These are phyloP conservation scores for Hypoxylon sp. DNA, from an alignment of 2,329 filamentous ascomycete genomes.

Conservation along the genomic window DNA sequence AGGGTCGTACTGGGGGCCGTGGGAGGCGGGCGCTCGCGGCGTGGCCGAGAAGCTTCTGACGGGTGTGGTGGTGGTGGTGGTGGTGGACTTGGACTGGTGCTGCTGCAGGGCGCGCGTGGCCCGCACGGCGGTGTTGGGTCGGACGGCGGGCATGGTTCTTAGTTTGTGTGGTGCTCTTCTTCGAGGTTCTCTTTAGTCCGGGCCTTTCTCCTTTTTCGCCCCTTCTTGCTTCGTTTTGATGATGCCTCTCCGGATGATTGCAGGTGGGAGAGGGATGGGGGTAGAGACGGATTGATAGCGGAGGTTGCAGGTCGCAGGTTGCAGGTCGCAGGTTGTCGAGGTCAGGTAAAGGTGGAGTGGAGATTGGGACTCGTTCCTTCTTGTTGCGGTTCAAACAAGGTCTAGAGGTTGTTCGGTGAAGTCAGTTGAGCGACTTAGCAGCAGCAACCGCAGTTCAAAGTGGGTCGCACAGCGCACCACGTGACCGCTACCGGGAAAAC, in stretches of 20 bases:
- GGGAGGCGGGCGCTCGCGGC: conserved; percentile 63
- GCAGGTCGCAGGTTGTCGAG: conserved; percentile 25
- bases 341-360: conserved; percentile 35
- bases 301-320: conserved; percentile 25
- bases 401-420: conserved; percentile 24
- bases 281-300: conserved; percentile 16
- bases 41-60: conserved; percentile 62
- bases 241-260: neutral
- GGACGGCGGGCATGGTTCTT: conserved; percentile 52
- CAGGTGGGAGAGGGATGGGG: neutral
- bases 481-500: conserved; percentile 39
- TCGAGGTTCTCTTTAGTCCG: conserved; percentile 17
- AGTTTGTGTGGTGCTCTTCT: conserved; percentile 4
- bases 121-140: conserved; percentile 51
- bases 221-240: conserved; percentile 1
- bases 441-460: conserved; percentile 11
- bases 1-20: conserved; percentile 88
- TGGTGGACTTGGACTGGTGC: conserved; percentile 32
- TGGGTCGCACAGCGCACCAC: conserved; percentile 11
- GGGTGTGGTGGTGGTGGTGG: conserved; percentile 42
- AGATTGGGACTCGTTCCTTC: conserved; percentile 28
- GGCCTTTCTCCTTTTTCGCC: conserved; percentile 5
- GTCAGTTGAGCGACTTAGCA: conserved; percentile 42
- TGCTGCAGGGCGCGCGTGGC: conserved; percentile 51
- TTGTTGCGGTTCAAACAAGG: conserved; percentile 19